Base-by-base conservation (phyloP, 192 early-diverging fungal genomes). In the Backusella circina region DNA sequence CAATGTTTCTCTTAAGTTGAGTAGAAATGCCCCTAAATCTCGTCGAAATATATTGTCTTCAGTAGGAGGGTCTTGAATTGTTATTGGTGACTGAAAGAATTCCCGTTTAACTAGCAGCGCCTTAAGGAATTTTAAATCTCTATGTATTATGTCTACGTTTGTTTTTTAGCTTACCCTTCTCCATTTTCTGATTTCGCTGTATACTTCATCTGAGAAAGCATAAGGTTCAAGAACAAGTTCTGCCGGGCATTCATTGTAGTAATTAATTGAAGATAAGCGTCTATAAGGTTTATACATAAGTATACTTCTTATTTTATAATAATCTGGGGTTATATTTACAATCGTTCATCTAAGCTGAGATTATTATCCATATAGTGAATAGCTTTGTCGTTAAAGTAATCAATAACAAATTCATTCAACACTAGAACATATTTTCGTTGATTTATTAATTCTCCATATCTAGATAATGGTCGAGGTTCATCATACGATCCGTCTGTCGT, bases 311-410 rank as follows among this genome's bases (percentile, higher is more conserved):
- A 35, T 67, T 67, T 35, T 67, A 67, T 30, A 36, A 67, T 10
- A 36, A 35, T 67, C 5, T 32, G 65, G 33, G 65, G 0, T 67
- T 67, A 67, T 67, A 67, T 67, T 67, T 35, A 67, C 65, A 67
- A 67, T 36, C 32, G 33, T 30, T 67, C 65, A 67, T 67, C 33
- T 13, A 67, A 67, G 30, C 65, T 35, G 28, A 67, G 65, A 67
- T 67, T 16, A 67, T 36, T 67, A 67, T 67, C 33, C 65, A 67
- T 67, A 67, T 31, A 67, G 15, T 67, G 65, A 67, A 67, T 67
- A 67, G 33, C 6, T 67, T 67, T 67, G 65, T 67, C 35, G 65
- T 67, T 32, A 35, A 67, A 67, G 1, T 35, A 5, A 67, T 67
- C 2, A 36, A 32, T 67, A 36, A 35, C 65, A 35, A 67, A 67